Percentiles rank a stretch among this genome's conserved stretches.
These are phyloP conservation scores for Camellia lanceoleosa DNA, from an alignment of 148 eudicot genomes.

Conservation along the genomic window DNA sequence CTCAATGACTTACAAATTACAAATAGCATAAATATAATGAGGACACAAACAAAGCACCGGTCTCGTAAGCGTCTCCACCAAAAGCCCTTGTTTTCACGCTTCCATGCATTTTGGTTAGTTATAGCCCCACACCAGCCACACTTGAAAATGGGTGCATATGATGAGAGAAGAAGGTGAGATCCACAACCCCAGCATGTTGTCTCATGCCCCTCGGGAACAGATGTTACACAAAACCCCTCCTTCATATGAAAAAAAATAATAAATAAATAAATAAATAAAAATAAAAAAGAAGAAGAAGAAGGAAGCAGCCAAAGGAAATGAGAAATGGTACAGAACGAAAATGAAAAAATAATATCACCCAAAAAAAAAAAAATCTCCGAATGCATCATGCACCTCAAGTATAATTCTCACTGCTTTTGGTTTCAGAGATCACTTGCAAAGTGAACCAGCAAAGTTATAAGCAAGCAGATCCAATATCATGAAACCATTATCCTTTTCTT, in stretches of 20 bases:
- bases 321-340: neutral
- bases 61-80: conserved; percentile 73
- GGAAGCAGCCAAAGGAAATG: conserved; percentile 5
- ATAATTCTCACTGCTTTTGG: neutral
- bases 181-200: conserved; percentile 98
- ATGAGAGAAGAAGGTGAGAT: conserved; percentile 72
- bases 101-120: conserved; percentile 58
- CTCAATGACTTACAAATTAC: conserved; percentile 57
- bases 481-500: neutral
- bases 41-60: conserved; percentile 64
- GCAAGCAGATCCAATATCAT: neutral
- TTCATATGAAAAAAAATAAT: conserved; percentile 21
- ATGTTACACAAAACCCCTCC: conserved; percentile 37
- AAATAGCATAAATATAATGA: conserved; percentile 63
- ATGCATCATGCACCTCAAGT: neutral
- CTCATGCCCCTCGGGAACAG: conserved; percentile 52
- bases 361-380: neutral
- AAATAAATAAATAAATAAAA: no score
- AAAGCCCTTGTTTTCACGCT: conserved; percentile 42
- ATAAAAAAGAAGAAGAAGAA: no score
- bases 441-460: neutral
- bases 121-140: conserved; percentile 99
- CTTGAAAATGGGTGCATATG: conserved; percentile 72
- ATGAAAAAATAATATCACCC: neutral
- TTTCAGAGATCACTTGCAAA: neutral